A percentile compares a stretch with the other conserved stretches of the same genome.
Conservation (phyloP, 2,329 filamentous ascomycete genomes). For the Talaromyces sp. region DNA sequence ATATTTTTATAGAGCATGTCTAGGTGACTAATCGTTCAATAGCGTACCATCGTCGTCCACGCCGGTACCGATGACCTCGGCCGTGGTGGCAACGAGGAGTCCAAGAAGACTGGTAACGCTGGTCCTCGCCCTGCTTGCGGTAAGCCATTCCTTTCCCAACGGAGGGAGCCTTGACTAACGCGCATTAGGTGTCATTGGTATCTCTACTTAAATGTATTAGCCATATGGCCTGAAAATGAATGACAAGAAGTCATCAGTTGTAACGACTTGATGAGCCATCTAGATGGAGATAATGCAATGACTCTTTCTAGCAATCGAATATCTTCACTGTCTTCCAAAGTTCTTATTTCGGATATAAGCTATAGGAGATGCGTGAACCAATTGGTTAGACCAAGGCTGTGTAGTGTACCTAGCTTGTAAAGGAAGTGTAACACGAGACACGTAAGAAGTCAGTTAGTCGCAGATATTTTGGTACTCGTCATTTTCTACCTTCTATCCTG, state of each 20-base stretch:
- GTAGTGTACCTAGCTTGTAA: neutral
- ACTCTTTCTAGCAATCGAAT: neutral
- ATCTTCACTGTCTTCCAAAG: neutral
- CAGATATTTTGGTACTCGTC: neutral
- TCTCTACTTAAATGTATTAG: constrained; percentile 60
- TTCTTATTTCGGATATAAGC: neutral
- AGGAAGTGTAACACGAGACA: neutral
- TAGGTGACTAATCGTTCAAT: neutral
- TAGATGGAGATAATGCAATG: constrained; percentile 9
- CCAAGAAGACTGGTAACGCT: constrained; percentile 97
- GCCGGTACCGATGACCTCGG: constrained; percentile 94
- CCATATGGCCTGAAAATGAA: constrained; percentile 11
- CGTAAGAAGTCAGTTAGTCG: neutral
- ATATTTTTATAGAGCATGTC: neutral
- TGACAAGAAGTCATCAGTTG: neutral
- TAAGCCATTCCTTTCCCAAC: constrained; percentile 41
- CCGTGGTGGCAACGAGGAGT: constrained; percentile 86
- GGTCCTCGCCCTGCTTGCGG: constrained; percentile 91
- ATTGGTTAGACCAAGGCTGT: neutral
- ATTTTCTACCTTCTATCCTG: neutral
- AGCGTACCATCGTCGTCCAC: constrained; percentile 95
- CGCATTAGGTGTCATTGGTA: constrained; percentile 74
- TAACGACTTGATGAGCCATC: constrained; percentile 7
- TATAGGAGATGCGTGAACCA: neutral
- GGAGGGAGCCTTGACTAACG: neutral